Conservation (phyloP, 2,329 filamentous ascomycete genomes). For the Xylaria arbuscula region DNA sequence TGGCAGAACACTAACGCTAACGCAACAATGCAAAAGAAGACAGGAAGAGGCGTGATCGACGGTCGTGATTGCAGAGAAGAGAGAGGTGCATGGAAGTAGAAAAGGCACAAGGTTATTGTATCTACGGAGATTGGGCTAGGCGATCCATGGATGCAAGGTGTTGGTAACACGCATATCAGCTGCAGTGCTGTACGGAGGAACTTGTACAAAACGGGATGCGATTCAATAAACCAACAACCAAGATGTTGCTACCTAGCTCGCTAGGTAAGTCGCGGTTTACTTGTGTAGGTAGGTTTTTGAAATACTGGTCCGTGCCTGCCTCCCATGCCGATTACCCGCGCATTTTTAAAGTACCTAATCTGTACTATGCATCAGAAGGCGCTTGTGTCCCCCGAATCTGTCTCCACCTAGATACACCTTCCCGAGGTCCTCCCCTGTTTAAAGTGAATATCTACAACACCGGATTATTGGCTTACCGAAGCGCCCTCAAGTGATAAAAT, state of each 20-base stretch:
- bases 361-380: not conserved
- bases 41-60: not conserved
- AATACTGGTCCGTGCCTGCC: conserved; percentile 31
- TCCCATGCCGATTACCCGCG: conserved; percentile 1
- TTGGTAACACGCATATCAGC: not conserved
- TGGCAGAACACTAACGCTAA: not conserved
- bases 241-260: conserved; percentile 13
- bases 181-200: conserved; percentile 17
- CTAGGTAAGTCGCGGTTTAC: conserved; percentile 17
- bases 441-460: conserved; percentile 10
- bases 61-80: not conserved
- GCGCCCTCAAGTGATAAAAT: not conserved
- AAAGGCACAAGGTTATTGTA: not conserved
- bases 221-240: conserved; percentile 13
- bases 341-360: conserved; percentile 1
- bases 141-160: not conserved
- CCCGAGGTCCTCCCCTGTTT: not conserved
- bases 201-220: conserved; percentile 27
- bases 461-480: conserved; percentile 28
- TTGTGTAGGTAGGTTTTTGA: not conserved
- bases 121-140: conserved; percentile 6
- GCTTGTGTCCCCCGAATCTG: not conserved
- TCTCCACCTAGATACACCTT: not conserved
- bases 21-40: not conserved
- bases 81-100: not conserved